Evolutionary conservation across 83 land plant genomes (phyloP).

Genomic region (Thuja plicata): DNA sequence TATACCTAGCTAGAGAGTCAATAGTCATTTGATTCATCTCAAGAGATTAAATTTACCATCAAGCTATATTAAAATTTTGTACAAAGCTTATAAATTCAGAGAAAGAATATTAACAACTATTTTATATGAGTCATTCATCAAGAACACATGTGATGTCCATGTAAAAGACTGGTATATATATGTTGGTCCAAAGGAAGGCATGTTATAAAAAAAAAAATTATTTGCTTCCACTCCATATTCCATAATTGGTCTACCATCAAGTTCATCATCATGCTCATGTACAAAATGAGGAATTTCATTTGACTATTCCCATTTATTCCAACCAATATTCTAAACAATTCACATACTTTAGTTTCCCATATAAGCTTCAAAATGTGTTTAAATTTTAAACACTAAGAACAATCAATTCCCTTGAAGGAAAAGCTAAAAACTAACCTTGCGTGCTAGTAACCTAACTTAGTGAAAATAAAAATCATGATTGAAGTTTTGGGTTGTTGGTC

Average conservation of each 20-base stretch:
- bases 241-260: constrained; percentile 77
- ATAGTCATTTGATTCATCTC: background rate
- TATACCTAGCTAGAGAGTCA: background rate
- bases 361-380: constrained; percentile 53
- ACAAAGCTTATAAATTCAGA: background rate
- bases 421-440: background rate
- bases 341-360: constrained; percentile 66
- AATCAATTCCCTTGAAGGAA: background rate
- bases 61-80: background rate
- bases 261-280: constrained; percentile 68
- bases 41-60: background rate
- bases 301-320: constrained; percentile 67
- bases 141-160: background rate
- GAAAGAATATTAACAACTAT: background rate
- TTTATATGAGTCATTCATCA: background rate
- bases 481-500: too few species aligned
- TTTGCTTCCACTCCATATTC: constrained; percentile 81
- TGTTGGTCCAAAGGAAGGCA: constrained; percentile 33
- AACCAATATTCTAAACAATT: constrained; percentile 70
- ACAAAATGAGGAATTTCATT: constrained; percentile 85
- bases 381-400: background rate
- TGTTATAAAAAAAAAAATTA: constrained; percentile 41
- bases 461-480: too few species aligned
- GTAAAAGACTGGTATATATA: background rate
- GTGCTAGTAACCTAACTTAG: too few species aligned